Conservation (phyloP, 106 monocot species). For the Allium fistulosum region DNA sequence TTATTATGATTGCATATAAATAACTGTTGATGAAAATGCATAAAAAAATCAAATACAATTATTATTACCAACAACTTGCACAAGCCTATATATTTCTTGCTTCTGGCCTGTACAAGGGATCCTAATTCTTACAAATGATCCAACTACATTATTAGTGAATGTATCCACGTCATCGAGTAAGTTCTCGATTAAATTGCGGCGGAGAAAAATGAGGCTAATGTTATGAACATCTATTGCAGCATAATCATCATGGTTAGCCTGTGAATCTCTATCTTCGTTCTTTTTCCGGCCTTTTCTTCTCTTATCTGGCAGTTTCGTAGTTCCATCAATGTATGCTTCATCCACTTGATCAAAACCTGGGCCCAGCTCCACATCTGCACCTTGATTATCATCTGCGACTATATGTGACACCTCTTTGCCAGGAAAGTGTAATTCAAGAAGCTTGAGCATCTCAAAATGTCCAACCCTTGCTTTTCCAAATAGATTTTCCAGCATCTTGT, state of each 20-base stretch:
- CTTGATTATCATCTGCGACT: slow-evolving; percentile 36
- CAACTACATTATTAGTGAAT: slow-evolving; percentile 71
- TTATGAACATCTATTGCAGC: slow-evolving; percentile 96
- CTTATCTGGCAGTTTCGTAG: slow-evolving; percentile 24
- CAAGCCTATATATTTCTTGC: slow-evolving; percentile 89
- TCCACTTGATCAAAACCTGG: slow-evolving; percentile 33
- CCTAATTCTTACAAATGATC: slow-evolving; percentile 87
- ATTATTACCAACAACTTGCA: slow-evolving; percentile 80
- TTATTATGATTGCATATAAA: not conserved
- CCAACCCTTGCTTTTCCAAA: slow-evolving; percentile 77
- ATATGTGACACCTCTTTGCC: slow-evolving; percentile 57
- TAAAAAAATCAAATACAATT: not conserved
- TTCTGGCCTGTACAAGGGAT: slow-evolving; percentile 66
- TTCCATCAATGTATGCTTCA: slow-evolving; percentile 44
- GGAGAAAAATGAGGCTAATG: slow-evolving; percentile 67
- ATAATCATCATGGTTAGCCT: slow-evolving; percentile 74
- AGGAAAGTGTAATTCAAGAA: slow-evolving; percentile 87
- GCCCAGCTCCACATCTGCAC: slow-evolving; percentile 37
- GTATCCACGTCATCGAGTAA: slow-evolving; percentile 73
- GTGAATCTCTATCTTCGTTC: slow-evolving; percentile 38
- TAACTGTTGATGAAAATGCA: not conserved
- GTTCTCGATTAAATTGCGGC: slow-evolving; percentile 84
- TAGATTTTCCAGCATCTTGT: slow-evolving; percentile 60
- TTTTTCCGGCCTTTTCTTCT: slow-evolving; percentile 60
- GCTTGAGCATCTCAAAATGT: slow-evolving; percentile 95